A percentile compares a stretch with the other conserved stretches of the same genome.
phyloP scores from a whole-genome alignment of 2,329 filamentous ascomycete species.

The Pseudogymnoascus sp. region DNA sequence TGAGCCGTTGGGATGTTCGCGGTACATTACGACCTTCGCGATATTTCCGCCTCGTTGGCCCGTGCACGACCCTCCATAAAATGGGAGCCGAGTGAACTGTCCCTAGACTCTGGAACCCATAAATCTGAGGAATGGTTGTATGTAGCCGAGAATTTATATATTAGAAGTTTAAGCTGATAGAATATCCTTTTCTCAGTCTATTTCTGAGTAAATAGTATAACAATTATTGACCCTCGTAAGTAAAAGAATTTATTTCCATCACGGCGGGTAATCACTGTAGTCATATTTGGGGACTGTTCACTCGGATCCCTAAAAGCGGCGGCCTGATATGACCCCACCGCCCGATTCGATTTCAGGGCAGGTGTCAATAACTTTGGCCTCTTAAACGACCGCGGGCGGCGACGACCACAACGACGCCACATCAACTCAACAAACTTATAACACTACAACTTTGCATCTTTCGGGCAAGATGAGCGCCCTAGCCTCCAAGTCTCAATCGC shows the following conservation, averaged over 20 bases:
- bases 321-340: constrained; percentile 5
- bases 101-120: no score
- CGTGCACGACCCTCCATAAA: background rate
- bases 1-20: constrained; percentile 1
- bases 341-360: constrained; percentile 10
- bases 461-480: constrained; percentile 43
- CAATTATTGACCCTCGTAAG: background rate
- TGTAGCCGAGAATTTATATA: background rate
- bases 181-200: background rate
- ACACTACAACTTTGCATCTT: constrained; percentile 18
- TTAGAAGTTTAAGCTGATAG: background rate
- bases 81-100: background rate
- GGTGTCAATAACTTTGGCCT: constrained; percentile 10
- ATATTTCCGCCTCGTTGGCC: constrained; percentile 8
- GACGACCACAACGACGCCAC: constrained; percentile 7
- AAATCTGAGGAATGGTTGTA: no score
- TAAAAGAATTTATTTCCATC: background rate
- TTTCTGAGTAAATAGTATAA: background rate
- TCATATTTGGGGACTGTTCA: background rate
- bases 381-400: background rate
- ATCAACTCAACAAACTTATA: background rate
- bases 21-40: background rate
- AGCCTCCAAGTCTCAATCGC: constrained; percentile 88
- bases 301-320: background rate
- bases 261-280: background rate